Base-by-base conservation (phyloP, 2,329 filamentous ascomycete species). In the Hypoxylon sp. region DNA sequence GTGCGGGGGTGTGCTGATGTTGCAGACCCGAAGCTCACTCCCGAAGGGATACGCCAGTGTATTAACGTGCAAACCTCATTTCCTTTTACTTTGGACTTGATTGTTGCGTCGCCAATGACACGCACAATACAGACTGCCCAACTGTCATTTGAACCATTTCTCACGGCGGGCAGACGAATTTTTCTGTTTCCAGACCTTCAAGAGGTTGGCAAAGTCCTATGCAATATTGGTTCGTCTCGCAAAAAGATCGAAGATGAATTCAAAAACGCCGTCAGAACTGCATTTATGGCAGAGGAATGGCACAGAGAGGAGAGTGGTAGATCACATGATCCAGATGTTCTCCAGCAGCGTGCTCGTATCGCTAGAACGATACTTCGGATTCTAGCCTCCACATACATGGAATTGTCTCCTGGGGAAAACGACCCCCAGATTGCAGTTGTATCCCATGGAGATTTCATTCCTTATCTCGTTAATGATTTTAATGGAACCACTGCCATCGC, bases 381-480 rank as follows among this genome's bases (percentile, higher is more conserved):
- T 0, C 61, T 83, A 46, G 24, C 27, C n/a, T 3, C 0, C 10
- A 7, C 17, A 6, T 42, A 39, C 13, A 44, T 3, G 2, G n/a
- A 15, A 32, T 2, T 13, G 13, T 2, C 7, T 44, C 11, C 51
- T 21, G 73, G 72, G 0, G 77, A 71, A 0, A 47, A 54, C 1
- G 88, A 91, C 74, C 81, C 79, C 7, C 86, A 93, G 73, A 87
- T 97, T 27, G 87, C 90, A 0, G 85, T 93, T 2, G 92, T 95
- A 3, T 90, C 92, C 3, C 93, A 97, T 75, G 93, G 93, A 2
- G 91, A 90, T 0, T 91, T 93, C 72, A 77, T 95, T 74, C 92
- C 95, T 77, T 95, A 92, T 73, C 82, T 97, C 70, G 94, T 92
- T 0, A 87, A 93, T 70, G 93, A 97, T 75, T n/a, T n/a, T n/a